phyloP scores from a whole-genome alignment of 1,284 basidiomycete genomes.

The Malassezia sympodialis region DNA sequence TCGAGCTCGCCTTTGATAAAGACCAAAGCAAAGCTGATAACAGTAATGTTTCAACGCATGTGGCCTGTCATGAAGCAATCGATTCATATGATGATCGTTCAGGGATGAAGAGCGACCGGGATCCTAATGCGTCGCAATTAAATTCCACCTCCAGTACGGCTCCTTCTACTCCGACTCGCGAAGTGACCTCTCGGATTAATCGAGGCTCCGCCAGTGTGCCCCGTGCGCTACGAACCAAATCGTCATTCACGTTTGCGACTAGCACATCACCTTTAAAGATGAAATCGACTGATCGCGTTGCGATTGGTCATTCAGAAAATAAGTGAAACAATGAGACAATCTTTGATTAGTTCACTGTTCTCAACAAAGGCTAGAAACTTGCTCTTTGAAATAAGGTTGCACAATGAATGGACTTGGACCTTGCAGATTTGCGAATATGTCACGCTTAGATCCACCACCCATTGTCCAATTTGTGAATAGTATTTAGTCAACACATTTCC shows the following conservation, averaged over 20 bases:
- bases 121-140: background rate
- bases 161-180: constrained; percentile 2
- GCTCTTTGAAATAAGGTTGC: background rate
- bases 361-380: background rate
- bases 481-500: background rate
- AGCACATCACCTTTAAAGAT: constrained; percentile 13
- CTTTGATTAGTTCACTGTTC: background rate
- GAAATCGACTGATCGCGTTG: background rate
- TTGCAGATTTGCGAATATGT: background rate
- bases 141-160: background rate
- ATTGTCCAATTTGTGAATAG: background rate
- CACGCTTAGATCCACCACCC: background rate
- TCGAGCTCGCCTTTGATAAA: constrained; percentile 9
- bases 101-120: background rate
- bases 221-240: constrained; percentile 1
- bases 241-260: constrained; percentile 8
- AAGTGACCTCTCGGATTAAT: background rate
- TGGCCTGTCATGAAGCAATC: background rate
- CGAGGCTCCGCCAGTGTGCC: background rate
- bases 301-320: background rate
- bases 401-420: background rate
- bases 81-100: background rate
- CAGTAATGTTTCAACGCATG: background rate
- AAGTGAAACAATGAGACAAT: background rate
- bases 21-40: background rate